Conservation (phyloP, 805 yeast species). For the Candida verbasci region DNA sequence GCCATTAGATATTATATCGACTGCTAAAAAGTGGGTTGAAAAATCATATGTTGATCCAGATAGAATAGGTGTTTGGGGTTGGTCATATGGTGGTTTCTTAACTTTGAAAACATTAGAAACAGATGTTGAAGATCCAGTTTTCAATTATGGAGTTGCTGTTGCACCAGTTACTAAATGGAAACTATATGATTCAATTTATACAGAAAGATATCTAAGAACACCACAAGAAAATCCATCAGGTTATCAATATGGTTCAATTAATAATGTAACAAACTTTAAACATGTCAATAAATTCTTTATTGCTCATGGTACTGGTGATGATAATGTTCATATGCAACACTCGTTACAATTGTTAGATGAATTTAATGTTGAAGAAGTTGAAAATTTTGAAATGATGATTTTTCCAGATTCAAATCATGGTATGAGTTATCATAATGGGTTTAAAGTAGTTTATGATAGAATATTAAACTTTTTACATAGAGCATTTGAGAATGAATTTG, state of each 20-base stretch:
- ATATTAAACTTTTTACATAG: conserved; percentile 14
- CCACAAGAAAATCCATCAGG: conserved; percentile 49
- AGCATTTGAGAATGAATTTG: conserved; percentile 15
- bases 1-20: conserved; percentile 79
- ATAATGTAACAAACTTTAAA: conserved; percentile 42
- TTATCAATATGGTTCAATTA: conserved; percentile 42
- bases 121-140: conserved; percentile 52
- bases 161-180: conserved; percentile 85
- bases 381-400: conserved; percentile 74
- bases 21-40: conserved; percentile 68
- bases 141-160: conserved; percentile 74
- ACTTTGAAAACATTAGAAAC: conserved; percentile 70
- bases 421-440: conserved; percentile 69
- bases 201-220: conserved; percentile 68
- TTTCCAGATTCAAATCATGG: conserved; percentile 82
- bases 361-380: conserved; percentile 67
- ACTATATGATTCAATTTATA: conserved; percentile 71
- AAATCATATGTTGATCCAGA: conserved; percentile 58
- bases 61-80: conserved; percentile 75
- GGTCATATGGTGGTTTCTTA: conserved; percentile 83
- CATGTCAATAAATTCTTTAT: conserved; percentile 53
- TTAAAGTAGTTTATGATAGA: conserved; percentile 59
- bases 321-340: conserved; percentile 77
- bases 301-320: conserved; percentile 85
- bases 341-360: conserved; percentile 58